Percentiles rank a stretch among this genome's conserved stretches.
phyloP scores from a whole-genome alignment of 805 yeast species.

The Pichia nakasei region DNA sequence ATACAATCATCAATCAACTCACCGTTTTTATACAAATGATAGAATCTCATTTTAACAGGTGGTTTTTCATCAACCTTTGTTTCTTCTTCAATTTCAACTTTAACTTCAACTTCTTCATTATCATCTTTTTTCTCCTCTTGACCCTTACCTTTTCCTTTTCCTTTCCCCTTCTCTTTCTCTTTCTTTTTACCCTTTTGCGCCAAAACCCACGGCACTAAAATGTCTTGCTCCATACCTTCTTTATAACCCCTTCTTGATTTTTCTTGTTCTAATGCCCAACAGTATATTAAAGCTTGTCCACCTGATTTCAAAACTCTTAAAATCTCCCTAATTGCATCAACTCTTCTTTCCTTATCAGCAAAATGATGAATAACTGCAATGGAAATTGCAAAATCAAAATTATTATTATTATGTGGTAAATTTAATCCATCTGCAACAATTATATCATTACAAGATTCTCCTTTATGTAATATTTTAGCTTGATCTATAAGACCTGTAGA shows the following conservation, averaged over 20 bases:
- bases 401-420: conserved; percentile 43
- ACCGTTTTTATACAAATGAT: conserved; percentile 79
- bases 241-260: conserved; percentile 82
- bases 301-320: conserved; percentile 42
- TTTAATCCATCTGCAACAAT: conserved; percentile 74
- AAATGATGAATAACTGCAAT: conserved; percentile 96
- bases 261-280: conserved; percentile 96
- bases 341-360: conserved; percentile 71
- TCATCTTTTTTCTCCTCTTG: conserved; percentile 17
- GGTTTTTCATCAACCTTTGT: conserved; percentile 14
- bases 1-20: conserved; percentile 67
- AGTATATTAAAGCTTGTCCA: conserved; percentile 75
- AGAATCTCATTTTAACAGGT: conserved; percentile 70
- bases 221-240: conserved; percentile 88
- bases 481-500: conserved; percentile 62
- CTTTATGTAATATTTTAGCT: conserved; percentile 37
- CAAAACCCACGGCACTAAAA: conserved; percentile 91
- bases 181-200: conserved; percentile 37
- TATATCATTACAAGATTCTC: conserved; percentile 37
- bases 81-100: conserved; percentile 12
- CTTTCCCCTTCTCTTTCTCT: conserved; percentile 12
- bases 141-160: neutral
- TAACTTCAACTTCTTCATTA: conserved; percentile 7
- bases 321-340: conserved; percentile 65
- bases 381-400: conserved; percentile 76